Percentiles rank a stretch among this genome's conserved stretches.
phyloP scores from a whole-genome alignment of 208 protist genomes.

The Angomonas ambiguus region DNA sequence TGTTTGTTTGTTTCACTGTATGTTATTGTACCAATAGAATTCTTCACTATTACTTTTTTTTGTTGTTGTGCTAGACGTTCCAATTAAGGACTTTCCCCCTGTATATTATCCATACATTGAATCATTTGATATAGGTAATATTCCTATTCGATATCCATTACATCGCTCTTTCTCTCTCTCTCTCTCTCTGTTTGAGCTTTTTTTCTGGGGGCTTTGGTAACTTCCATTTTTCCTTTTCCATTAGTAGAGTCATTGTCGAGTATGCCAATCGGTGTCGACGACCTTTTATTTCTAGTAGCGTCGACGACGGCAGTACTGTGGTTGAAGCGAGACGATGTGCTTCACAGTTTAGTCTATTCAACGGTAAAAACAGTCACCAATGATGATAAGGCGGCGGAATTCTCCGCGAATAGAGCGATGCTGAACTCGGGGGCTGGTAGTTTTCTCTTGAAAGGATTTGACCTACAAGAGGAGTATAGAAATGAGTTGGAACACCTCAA shows the following conservation, averaged over 20 bases:
- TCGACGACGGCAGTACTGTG: constrained; percentile 63
- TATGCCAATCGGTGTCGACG: constrained; percentile 83
- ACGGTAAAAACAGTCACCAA: constrained; percentile 23
- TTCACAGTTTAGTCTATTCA: constrained; percentile 28
- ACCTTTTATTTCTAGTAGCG: constrained; percentile 66
- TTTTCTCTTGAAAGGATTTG: constrained; percentile 34
- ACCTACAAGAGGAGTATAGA: constrained; percentile 30
- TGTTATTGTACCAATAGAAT: neutral
- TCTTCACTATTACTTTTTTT: constrained; percentile 6
- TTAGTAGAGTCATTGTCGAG: neutral
- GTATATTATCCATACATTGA: too few relatives aligned
- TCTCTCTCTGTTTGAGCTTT: constrained; percentile 10
- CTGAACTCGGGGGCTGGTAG: constrained; percentile 6
- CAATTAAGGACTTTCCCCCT: constrained; percentile 8
- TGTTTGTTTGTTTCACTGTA: neutral
- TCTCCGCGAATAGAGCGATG: constrained; percentile 15
- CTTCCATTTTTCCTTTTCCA: constrained; percentile 1
- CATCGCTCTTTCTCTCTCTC: constrained; percentile 6
- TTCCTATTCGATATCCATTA: too few relatives aligned
- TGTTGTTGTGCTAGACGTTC: constrained; percentile 3
- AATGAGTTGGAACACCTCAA: constrained; percentile 10
- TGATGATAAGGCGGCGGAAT: constrained; percentile 28
- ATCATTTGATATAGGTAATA: too few relatives aligned
- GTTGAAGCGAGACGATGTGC: constrained; percentile 52
- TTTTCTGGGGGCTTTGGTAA: constrained; percentile 3